Conservation (phyloP, 2,329 filamentous ascomycete genomes). For the Trichoderma atroviride region DNA sequence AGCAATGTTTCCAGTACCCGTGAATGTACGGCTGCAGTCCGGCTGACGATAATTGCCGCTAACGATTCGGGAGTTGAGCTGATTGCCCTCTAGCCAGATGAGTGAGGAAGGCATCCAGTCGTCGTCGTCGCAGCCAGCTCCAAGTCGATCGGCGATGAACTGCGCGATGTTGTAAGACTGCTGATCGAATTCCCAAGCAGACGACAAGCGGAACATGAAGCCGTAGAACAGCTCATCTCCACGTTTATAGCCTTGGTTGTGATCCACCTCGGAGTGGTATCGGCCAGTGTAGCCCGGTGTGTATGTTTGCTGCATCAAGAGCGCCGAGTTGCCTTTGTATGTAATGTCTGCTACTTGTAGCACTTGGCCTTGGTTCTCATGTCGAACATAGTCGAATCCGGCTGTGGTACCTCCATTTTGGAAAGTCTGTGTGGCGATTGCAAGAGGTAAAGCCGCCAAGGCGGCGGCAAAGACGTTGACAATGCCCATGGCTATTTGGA, state of each 20-base stretch:
- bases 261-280: constrained; percentile 52
- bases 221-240: constrained; percentile 53
- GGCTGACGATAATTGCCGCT: constrained; percentile 34
- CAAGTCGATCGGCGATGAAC: constrained; percentile 53
- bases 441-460: neutral
- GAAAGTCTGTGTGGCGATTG: constrained; percentile 42
- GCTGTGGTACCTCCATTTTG: constrained; percentile 45
- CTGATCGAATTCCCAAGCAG: constrained; percentile 48
- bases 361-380: constrained; percentile 49
- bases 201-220: constrained; percentile 51
- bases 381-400: constrained; percentile 45
- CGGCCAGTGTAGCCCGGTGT: constrained; percentile 46
- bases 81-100: constrained; percentile 49
- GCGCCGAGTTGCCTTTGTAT: constrained; percentile 42
- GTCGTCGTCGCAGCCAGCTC: constrained; percentile 45
- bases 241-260: constrained; percentile 48
- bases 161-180: constrained; percentile 53
- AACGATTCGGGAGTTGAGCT: constrained; percentile 47
- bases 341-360: constrained; percentile 45
- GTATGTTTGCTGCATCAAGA: constrained; percentile 51
- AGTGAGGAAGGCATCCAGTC: constrained; percentile 53
- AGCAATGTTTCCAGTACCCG: constrained; percentile 35
- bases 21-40: constrained; percentile 32
- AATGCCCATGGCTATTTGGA: neutral
- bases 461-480: neutral